Conservation (phyloP, 2,329 filamentous ascomycete genomes). For the Myriosclerotinia curreyana region DNA sequence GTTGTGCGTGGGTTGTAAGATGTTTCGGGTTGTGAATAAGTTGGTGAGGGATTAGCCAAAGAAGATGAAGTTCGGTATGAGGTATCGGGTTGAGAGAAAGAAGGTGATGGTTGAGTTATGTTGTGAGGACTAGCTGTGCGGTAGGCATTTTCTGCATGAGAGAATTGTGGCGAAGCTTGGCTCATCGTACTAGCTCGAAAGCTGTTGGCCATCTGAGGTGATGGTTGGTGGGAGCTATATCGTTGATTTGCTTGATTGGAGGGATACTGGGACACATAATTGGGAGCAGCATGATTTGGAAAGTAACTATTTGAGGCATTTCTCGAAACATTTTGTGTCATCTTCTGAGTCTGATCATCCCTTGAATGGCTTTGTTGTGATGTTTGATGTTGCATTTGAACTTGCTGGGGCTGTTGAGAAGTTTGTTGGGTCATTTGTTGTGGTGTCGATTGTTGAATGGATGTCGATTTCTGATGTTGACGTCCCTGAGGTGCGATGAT, state of each 20-base stretch:
- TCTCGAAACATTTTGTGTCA: constrained; percentile 29
- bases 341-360: constrained; percentile 32
- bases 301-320: constrained; percentile 35
- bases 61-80: constrained; percentile 31
- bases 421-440: constrained; percentile 29
- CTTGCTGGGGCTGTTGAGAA: constrained; percentile 19
- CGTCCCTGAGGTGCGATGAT: constrained; percentile 31
- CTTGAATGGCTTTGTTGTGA: constrained; percentile 33
- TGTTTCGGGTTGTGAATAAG: constrained; percentile 34
- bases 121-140: constrained; percentile 37
- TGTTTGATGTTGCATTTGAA: constrained; percentile 32
- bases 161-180: constrained; percentile 36
- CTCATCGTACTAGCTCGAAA: constrained; percentile 32
- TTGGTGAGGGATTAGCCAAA: constrained; percentile 34
- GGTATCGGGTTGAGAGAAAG: constrained; percentile 34
- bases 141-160: constrained; percentile 35
- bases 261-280: constrained; percentile 37
- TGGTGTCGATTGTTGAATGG: constrained; percentile 33
- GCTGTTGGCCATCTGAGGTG: constrained; percentile 35
- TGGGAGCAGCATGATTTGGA: constrained; percentile 30
- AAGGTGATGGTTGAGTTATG: constrained; percentile 35
- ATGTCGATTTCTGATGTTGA: constrained; percentile 31
- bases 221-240: constrained; percentile 35
- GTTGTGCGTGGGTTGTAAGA: constrained; percentile 32
- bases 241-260: constrained; percentile 37